Percentiles rank a stretch among this genome's conserved stretches.
Evolutionary conservation across 768 basidiomycete species (phyloP).

Genomic region (Mycena alexandri): DNA sequence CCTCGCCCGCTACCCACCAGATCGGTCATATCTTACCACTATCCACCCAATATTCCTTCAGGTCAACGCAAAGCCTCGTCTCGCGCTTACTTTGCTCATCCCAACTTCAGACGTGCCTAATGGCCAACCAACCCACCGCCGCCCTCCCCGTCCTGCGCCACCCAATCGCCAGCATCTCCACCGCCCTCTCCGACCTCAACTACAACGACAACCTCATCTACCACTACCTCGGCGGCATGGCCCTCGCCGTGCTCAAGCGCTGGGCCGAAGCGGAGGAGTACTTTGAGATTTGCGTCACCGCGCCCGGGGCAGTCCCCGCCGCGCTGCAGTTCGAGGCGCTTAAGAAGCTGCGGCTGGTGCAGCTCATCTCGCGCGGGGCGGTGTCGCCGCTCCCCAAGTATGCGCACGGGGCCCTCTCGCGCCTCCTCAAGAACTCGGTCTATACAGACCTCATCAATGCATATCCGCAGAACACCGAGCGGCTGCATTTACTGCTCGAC

Average conservation of each 20-base stretch:
- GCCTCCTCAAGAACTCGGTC: constrained; percentile 74
- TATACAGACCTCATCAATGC: constrained; percentile 74
- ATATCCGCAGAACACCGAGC: constrained; percentile 69
- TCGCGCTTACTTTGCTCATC: background rate
- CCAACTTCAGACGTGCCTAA: constrained; percentile 66
- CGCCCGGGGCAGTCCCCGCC: constrained; percentile 67
- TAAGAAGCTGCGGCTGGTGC: constrained; percentile 86
- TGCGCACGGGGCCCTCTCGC: constrained; percentile 66
- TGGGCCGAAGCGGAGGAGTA: constrained; percentile 81
- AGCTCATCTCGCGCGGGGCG: constrained; percentile 83
- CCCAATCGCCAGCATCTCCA: constrained; percentile 79
- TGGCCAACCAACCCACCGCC: constrained; percentile 62
- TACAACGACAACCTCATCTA: constrained; percentile 89
- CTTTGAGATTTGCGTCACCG: constrained; percentile 83
- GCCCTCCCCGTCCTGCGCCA: constrained; percentile 72
- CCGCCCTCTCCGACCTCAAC: constrained; percentile 68
- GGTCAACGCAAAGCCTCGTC: constrained; percentile 50
- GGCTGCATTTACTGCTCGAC: constrained; percentile 60
- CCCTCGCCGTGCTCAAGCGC: constrained; percentile 70
- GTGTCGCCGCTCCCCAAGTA: constrained; percentile 78
- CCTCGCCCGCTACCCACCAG: constrained; percentile 71
- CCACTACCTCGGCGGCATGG: constrained; percentile 86
- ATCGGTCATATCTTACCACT: constrained; percentile 71
- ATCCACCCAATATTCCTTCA: constrained; percentile 78
- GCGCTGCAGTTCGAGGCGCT: constrained; percentile 88